These are phyloP conservation scores for Ceratobasidium sp. DNA, from an alignment of 1,284 basidiomycete species.

Conservation along the genomic window DNA sequence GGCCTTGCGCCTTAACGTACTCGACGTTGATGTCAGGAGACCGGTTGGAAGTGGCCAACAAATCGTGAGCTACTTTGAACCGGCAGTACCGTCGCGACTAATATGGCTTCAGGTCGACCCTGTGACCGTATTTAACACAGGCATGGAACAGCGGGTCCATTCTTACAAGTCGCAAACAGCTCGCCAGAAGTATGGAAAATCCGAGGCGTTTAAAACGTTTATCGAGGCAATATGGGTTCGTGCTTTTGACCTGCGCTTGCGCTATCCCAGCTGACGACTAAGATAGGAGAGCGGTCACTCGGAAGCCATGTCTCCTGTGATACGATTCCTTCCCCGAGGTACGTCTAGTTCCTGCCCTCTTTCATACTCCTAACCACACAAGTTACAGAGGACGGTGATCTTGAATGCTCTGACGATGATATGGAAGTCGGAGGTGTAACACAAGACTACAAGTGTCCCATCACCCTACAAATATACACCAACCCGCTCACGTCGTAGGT, in stretches of 20 bases:
- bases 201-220: slow-evolving; percentile 71
- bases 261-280: not conserved
- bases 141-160: slow-evolving; percentile 58
- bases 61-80: slow-evolving; percentile 62
- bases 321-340: slow-evolving; percentile 77
- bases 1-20: slow-evolving; percentile 63
- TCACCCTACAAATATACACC: slow-evolving; percentile 70
- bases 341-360: slow-evolving; percentile 45
- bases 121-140: slow-evolving; percentile 60
- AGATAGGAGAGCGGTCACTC: slow-evolving; percentile 74
- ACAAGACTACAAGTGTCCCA: slow-evolving; percentile 82
- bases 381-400: slow-evolving; percentile 72
- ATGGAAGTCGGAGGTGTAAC: slow-evolving; percentile 83
- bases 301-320: slow-evolving; percentile 78
- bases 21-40: slow-evolving; percentile 66
- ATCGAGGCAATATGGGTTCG: slow-evolving; percentile 74
- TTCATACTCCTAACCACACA: slow-evolving; percentile 7
- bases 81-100: not conserved
- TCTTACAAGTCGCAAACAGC: slow-evolving; percentile 70
- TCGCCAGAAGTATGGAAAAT: slow-evolving; percentile 75
- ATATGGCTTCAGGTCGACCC: slow-evolving; percentile 59
- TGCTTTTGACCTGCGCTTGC: slow-evolving; percentile 38
- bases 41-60: slow-evolving; percentile 63
- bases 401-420: slow-evolving; percentile 77
- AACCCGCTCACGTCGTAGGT: slow-evolving; percentile 81